Evolutionary conservation across 106 monocot species (phyloP), one percentile per base, ranked within the genome.

Genomic region (Dendrobium huoshanense): DNA sequence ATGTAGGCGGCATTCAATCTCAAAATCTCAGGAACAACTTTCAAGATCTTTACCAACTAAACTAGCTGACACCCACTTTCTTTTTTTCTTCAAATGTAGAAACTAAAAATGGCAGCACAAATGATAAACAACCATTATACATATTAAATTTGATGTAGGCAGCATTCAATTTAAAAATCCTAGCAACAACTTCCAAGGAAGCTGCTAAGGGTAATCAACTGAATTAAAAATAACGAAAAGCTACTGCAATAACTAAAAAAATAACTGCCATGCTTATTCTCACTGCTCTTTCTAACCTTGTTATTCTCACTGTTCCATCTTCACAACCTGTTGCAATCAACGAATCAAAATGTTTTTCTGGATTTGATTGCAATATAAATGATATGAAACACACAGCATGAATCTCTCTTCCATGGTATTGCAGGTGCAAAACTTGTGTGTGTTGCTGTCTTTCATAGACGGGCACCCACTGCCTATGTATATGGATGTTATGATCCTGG

Each of bases 291-390:
- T 61, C 61, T 61, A 61, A 98, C 97, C 94, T 91, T 75, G 98
- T 88, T 77, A 98, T 81, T 55, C 95, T 90, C 31, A 98, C 95
- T 73, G 92, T 89, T 88, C 98, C 98, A 87, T 98, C 95, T 88
- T 98, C 98, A 83, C 95, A 95, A n/a, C 95, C 98, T 85, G 95
- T 98, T 79, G 92, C 98, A 82, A 91, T 82, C 73, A 85, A 91
- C 33, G 79, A 56, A 64, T 81, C 61, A 73, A 56, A 48, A 42
- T 17, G 70, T 59, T 54, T 54, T 22, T 41, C 24, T 17, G 17
- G 15, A 72, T 82, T 84, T 78, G 78, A 54, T 80, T 78, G 72
- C 72, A 70, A 18, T 6, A 10, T 54, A 76, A 61, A 81, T 79
- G 87, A 85, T 82, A 98, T 67, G 77, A 95, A 98, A 68, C 91